These are phyloP conservation scores for Nadsonia starkeyi-henricii DNA, from an alignment of 1,139 yeast species.

Conservation along the genomic window DNA sequence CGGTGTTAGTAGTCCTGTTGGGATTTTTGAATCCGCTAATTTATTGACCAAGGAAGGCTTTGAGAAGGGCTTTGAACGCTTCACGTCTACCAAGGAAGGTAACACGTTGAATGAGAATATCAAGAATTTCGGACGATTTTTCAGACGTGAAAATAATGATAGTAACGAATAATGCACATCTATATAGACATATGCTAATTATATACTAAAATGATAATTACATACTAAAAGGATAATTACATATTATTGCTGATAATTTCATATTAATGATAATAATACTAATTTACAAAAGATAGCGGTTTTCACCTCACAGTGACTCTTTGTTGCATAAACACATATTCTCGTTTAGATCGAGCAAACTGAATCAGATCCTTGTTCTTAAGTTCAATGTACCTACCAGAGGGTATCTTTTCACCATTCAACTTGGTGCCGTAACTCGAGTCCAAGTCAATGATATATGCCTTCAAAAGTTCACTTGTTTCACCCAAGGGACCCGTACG, in stretches of 20 bases:
- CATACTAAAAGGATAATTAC: background rate
- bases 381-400: conserved; percentile 35
- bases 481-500: conserved; percentile 14
- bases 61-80: conserved; percentile 42
- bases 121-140: conserved; percentile 43
- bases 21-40: background rate
- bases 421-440: conserved; percentile 41
- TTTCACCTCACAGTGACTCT: background rate
- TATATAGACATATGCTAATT: no score
- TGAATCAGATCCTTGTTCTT: conserved; percentile 33
- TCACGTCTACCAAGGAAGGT: conserved; percentile 37
- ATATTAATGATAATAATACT: no score
- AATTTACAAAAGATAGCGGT: no score
- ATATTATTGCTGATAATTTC: no score
- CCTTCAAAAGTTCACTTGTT: conserved; percentile 15
- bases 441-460: conserved; percentile 39
- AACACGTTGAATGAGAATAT: conserved; percentile 47
- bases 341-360: conserved; percentile 30
- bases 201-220: no score
- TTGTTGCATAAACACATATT: conserved; percentile 18
- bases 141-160: conserved; percentile 31
- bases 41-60: conserved; percentile 34
- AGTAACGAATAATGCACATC: background rate
- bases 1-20: background rate
- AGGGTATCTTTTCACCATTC: conserved; percentile 34